These are phyloP conservation scores for Epichloe amarillans DNA, from an alignment of 2,329 filamentous ascomycete species.

Conservation along the genomic window DNA sequence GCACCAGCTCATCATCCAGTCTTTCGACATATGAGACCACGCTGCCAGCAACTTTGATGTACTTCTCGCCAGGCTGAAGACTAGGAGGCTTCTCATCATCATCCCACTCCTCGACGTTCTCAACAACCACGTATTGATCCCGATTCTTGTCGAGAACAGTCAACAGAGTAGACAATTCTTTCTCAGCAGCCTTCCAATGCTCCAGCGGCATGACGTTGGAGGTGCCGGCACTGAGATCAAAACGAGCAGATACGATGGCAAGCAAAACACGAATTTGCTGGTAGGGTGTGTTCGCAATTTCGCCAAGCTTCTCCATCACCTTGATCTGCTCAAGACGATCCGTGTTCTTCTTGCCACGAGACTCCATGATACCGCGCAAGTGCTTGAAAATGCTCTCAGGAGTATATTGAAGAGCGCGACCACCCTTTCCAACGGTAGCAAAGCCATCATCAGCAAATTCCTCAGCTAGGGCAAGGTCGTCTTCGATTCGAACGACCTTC, in stretches of 20 bases:
- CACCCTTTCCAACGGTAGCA: constrained; percentile 75
- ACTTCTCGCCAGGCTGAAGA: constrained; percentile 57
- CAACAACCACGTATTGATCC: constrained; percentile 66
- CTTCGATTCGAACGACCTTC: constrained; percentile 24
- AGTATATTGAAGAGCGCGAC: constrained; percentile 81
- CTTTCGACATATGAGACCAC: constrained; percentile 89
- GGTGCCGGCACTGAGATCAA: constrained; percentile 75
- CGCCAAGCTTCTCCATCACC: constrained; percentile 89
- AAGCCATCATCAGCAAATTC: constrained; percentile 77
- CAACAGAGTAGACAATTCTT: constrained; percentile 69
- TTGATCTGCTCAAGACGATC: constrained; percentile 90
- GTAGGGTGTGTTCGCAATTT: constrained; percentile 83
- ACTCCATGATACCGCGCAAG: constrained; percentile 82
- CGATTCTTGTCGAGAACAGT: constrained; percentile 65
- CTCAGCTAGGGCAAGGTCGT: constrained; percentile 32
- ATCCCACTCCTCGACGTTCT: constrained; percentile 95
- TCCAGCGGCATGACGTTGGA: constrained; percentile 79
- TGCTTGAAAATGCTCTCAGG: constrained; percentile 98
- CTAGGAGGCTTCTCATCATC: constrained; percentile 89
- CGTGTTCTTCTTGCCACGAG: constrained; percentile 97
- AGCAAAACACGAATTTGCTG: constrained; percentile 87
- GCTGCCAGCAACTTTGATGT: constrained; percentile 87
- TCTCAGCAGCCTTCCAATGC: constrained; percentile 91
- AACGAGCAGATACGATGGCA: constrained; percentile 82
- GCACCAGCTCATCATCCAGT: constrained; percentile 90